Evolutionary conservation across 805 yeast species (phyloP), one percentile per base, ranked within the genome.

Genomic region (Yarrowia yakushimensis): DNA sequence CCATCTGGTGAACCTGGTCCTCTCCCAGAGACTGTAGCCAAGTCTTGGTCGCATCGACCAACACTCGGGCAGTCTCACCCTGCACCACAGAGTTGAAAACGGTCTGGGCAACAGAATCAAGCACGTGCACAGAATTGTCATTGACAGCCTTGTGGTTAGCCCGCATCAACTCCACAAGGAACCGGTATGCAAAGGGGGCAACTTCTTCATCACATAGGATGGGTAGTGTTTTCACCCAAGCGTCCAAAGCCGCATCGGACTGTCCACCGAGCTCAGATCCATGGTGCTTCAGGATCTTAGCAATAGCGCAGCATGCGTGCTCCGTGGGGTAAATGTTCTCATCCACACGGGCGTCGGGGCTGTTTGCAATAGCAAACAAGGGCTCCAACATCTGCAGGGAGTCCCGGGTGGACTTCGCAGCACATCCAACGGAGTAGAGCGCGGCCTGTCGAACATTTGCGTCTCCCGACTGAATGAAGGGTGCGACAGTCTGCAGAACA

Each of bases 261-360:
- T 85, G 82, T 15, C 69, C 69, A 4, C 71, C 69, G 30, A 91
- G 85, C 55, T 89, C 78, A 50, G 68, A 66, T n/a, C 86, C 85
- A 68, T 80, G 85, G 15, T 83, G 75, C 65, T 85, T 88, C 65
- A 92, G 79, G 10, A 93, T 83, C 72, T 90, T 90, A 34, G 97
- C 93, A 66, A 94, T 86, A 0, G 97, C 84, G 4, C 89, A 82
- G 64, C 86, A 79, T 12, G 90, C 86, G 70, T 87, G 88, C 73
- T 94, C 99, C 1, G 97, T 91, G 5, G 97, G 96, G 63, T 82
- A 81, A 41, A 88, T 74, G 69, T 90, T 90, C 63, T 88, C 97
- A 43, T 89, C 96, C n/a, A 85, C 82, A 66, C 88, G 85, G 2
- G 96, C 86, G 67, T 90, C 96, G 8, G 96, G 91, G 23, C 85